A percentile compares a stretch with the other conserved stretches of the same genome.
Evolutionary conservation across 2,329 filamentous ascomycete species (phyloP).

Genomic region (Calycina herbarum): DNA sequence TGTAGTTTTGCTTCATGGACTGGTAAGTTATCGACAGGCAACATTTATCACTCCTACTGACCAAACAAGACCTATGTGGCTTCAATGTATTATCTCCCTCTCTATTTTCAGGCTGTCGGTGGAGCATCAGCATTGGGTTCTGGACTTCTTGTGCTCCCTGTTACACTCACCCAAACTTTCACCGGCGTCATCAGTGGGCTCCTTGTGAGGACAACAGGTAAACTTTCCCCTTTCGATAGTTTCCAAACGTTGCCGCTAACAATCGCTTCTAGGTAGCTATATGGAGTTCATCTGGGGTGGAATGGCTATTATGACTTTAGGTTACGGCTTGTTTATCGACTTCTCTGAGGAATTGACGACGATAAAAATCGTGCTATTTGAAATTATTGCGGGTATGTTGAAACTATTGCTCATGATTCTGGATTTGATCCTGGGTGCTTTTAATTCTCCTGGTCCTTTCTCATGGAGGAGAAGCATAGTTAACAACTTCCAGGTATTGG

Average conservation of each 20-base stretch:
- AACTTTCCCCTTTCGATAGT: not conserved
- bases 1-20: conserved; percentile 71
- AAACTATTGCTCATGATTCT: not conserved
- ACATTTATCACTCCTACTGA: not conserved
- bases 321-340: conserved; percentile 49
- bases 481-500: conserved; percentile 36
- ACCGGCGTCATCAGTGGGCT: conserved; percentile 49
- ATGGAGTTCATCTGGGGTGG: conserved; percentile 48
- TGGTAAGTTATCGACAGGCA: conserved; percentile 35
- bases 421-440: not conserved
- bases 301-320: conserved; percentile 43
- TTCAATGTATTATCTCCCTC: conserved; percentile 34
- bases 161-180: conserved; percentile 55
- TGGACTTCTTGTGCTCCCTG: conserved; percentile 72
- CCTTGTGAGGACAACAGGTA: conserved; percentile 35
- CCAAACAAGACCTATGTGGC: not conserved
- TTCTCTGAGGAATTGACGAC: conserved; percentile 41
- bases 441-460: too few relatives aligned
- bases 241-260: conserved; percentile 23
- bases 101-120: conserved; percentile 81
- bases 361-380: conserved; percentile 46
- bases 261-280: conserved; percentile 52
- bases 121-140: conserved; percentile 67
- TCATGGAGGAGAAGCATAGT: not conserved
- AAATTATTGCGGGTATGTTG: conserved; percentile 48